Percentiles rank a stretch among this genome's conserved stretches.
Evolutionary conservation across 2,329 filamentous ascomycete genomes (phyloP).

Genomic region (Phaeosphaeria sp.): DNA sequence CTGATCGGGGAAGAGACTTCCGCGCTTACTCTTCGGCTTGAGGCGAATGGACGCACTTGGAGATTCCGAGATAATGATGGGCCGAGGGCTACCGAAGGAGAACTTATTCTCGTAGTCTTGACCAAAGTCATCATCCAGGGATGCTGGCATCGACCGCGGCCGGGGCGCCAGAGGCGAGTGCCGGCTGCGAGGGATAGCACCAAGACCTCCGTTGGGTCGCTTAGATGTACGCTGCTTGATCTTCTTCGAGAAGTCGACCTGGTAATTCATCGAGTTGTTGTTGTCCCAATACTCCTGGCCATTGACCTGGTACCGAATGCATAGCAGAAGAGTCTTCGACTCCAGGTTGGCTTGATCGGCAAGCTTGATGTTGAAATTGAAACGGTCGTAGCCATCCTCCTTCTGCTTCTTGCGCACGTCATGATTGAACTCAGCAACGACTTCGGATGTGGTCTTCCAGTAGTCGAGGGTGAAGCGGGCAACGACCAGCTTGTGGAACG

Average conservation of each 20-base stretch:
- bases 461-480: conserved; percentile 96
- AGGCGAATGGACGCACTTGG: conserved; percentile 68
- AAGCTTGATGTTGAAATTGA: conserved; percentile 92
- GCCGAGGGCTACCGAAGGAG: conserved; percentile 50
- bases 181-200: conserved; percentile 58
- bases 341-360: conserved; percentile 91
- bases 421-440: conserved; percentile 84
- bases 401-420: conserved; percentile 74
- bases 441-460: conserved; percentile 98
- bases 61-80: conserved; percentile 64
- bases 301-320: conserved; percentile 84
- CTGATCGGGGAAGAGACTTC: conserved; percentile 67
- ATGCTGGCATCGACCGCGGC: conserved; percentile 57
- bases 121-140: conserved; percentile 74
- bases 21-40: conserved; percentile 70
- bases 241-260: conserved; percentile 90
- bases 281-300: conserved; percentile 95
- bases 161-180: conserved; percentile 56
- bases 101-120: conserved; percentile 61
- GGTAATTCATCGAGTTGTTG: conserved; percentile 86
- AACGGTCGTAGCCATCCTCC: conserved; percentile 78
- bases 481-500: conserved; percentile 88
- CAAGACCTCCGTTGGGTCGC: conserved; percentile 57
- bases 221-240: conserved; percentile 60
- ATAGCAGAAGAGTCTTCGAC: conserved; percentile 90